Base-by-base conservation (phyloP, 148 eudicot genomes). In the Chenopodium berlandieri region DNA sequence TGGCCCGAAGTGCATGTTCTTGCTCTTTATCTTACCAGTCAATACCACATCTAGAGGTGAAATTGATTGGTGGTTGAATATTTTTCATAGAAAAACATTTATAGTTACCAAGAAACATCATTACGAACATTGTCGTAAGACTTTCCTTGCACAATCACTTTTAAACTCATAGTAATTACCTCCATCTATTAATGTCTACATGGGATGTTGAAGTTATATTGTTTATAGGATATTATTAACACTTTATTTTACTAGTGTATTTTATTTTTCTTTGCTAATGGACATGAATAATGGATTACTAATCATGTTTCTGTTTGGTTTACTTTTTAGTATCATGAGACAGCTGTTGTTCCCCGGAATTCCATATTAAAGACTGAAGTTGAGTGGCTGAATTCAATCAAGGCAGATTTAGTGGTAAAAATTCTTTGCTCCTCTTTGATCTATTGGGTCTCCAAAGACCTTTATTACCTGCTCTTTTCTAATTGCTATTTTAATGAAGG, bases 331-430 rank as follows among this genome's bases (percentile, higher is more conserved):
- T 96, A 96, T 78, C 91, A 91, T 10, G 98, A 96, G 92, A 94
- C 97, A 32, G 99, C 99, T 82, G 99, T 96, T 74, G 94, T 83
- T 74, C 99, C 98, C 84, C 97, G 99, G 40, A 89, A 83, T 30
- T 82, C 95, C 74, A 96, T 94, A 82, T 88, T 96, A 89, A 92
- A 89, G 75, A 89, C 92, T 17, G 99, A 94, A 91, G 94, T 94
- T 63, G 91, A 92, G 86, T 96, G 99, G 99, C 86, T 96, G 88
- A 91, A 92, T 84, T 90, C 98, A 78, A 94, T 96, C 88, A 96
- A 94, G 90, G 95, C 98, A 66, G 99, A 96, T 78, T 89, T 96
- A 85, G 99, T 96, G 97, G 99, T 96, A 94, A 40, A 40, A 40
- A 80, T 40, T 25, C 71, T 69, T 78, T 31, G 48, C 72, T 74